Percentiles rank a stretch among this genome's conserved stretches.
phyloP scores from a whole-genome alignment of 257 asterid species.

The Solanum commersonii region DNA sequence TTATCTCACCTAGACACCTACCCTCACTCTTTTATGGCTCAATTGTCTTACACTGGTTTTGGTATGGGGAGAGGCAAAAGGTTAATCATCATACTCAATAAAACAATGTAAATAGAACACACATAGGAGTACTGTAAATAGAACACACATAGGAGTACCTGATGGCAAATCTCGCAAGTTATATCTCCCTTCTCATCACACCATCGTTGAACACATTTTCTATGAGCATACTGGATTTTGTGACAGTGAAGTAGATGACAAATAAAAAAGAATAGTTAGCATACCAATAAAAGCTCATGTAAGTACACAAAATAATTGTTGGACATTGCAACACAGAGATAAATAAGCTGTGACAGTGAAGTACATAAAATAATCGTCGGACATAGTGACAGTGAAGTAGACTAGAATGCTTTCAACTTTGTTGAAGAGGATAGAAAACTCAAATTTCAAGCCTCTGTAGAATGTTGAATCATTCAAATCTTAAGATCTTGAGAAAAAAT shows the following conservation, averaged over 20 bases:
- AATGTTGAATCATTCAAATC: not conserved
- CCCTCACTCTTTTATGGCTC: not conserved
- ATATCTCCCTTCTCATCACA: conserved; percentile 46
- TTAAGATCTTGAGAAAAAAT: not conserved
- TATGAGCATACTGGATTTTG: conserved; percentile 31
- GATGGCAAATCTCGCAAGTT: conserved; percentile 46
- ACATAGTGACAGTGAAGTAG: not conserved
- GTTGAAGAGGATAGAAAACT: not conserved
- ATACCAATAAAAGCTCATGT: not conserved
- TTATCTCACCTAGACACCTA: not conserved
- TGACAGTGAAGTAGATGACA: not conserved
- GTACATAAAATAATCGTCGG: not conserved
- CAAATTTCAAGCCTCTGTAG: not conserved
- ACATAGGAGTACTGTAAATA: not conserved
- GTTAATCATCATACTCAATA: not conserved
- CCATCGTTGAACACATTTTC: conserved; percentile 46
- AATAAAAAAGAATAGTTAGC: not conserved
- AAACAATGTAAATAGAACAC: not conserved
- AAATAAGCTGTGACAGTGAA: not conserved
- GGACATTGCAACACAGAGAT: not conserved
- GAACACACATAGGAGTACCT: conserved; percentile 10
- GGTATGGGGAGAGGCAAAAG: not conserved
- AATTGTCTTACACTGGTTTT: not conserved
- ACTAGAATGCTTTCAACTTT: not conserved
- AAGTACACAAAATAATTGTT: not conserved